Conservation (phyloP, 768 basidiomycete genomes). For the Pisolithus tinctorius region DNA sequence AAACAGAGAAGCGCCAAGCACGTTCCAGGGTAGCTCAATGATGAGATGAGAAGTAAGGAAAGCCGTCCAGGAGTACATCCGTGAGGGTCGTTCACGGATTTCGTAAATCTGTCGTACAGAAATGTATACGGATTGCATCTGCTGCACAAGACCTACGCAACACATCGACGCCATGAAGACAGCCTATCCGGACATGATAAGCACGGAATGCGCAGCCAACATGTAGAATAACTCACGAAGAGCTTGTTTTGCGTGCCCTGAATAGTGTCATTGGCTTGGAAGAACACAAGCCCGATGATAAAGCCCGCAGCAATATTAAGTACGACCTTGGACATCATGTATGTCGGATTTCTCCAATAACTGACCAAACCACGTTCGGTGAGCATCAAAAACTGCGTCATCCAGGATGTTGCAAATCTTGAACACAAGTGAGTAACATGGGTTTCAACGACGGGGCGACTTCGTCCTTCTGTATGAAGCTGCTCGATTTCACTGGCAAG, state of each 20-base stretch:
- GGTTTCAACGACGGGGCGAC: constrained; percentile 16
- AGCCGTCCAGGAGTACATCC: constrained; percentile 59
- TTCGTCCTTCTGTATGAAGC: constrained; percentile 35
- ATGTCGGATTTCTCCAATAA: constrained; percentile 37
- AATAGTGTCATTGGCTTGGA: constrained; percentile 25
- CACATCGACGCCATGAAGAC: constrained; percentile 44
- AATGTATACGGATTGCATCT: constrained; percentile 55
- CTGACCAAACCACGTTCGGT: constrained; percentile 24
- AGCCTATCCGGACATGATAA: constrained; percentile 24
- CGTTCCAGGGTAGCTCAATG: constrained; percentile 40
- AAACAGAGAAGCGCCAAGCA: constrained; percentile 32
- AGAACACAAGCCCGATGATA: constrained; percentile 40
- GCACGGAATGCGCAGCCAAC: neutral
- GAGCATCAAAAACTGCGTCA: constrained; percentile 28
- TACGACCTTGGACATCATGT: constrained; percentile 33
- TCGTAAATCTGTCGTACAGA: constrained; percentile 51
- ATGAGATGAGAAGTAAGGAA: constrained; percentile 48
- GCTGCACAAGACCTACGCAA: constrained; percentile 44
- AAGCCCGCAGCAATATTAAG: constrained; percentile 29
- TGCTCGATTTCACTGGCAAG: constrained; percentile 37
- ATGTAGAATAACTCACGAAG: constrained; percentile 25
- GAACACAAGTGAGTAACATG: constrained; percentile 7
- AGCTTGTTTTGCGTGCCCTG: constrained; percentile 39
- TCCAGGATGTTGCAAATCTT: constrained; percentile 35
- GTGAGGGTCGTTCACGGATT: constrained; percentile 54